These are phyloP conservation scores for Puya raimondii DNA, from an alignment of 176 grass and related monocot species.

Conservation along the genomic window DNA sequence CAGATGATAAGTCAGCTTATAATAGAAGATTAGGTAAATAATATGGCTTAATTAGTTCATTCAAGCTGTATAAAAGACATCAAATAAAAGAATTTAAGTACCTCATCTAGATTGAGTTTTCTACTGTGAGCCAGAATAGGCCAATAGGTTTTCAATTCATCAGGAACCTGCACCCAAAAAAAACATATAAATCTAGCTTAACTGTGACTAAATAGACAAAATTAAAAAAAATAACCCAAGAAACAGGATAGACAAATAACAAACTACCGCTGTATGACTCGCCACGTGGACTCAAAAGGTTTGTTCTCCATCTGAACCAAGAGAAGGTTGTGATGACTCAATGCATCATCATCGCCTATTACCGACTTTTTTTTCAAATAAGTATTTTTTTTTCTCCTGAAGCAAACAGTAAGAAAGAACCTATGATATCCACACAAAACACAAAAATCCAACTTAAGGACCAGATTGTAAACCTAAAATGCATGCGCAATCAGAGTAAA, in stretches of 20 bases:
- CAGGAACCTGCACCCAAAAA: constrained; percentile 46
- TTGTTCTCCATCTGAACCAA: constrained; percentile 24
- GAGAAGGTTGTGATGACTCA: no score
- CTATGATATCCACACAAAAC: no score
- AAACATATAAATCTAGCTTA: neutral
- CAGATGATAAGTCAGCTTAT: neutral
- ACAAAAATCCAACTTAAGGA: no score
- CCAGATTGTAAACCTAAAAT: no score
- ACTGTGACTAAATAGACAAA: constrained; percentile 16
- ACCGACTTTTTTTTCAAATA: no score
- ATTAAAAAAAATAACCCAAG: constrained; percentile 7
- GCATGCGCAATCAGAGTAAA: no score
- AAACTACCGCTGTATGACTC: constrained; percentile 65
- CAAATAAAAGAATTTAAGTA: constrained; percentile 25
- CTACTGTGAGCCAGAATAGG: constrained; percentile 40
- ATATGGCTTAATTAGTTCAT: no score
- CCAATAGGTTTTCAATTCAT: constrained; percentile 86
- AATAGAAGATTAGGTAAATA: neutral
- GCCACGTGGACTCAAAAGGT: constrained; percentile 78
- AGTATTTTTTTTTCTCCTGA: no score
- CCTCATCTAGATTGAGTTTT: constrained; percentile 35
- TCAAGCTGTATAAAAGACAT: constrained; percentile 4
- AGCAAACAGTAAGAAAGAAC: no score
- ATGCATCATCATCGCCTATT: no score
- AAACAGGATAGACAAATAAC: constrained; percentile 25